Percentiles rank a stretch among this genome's conserved stretches.
These are phyloP conservation scores for Thinopyrum elongatum DNA, from an alignment of 176 grass and related monocot genomes.

Conservation along the genomic window DNA sequence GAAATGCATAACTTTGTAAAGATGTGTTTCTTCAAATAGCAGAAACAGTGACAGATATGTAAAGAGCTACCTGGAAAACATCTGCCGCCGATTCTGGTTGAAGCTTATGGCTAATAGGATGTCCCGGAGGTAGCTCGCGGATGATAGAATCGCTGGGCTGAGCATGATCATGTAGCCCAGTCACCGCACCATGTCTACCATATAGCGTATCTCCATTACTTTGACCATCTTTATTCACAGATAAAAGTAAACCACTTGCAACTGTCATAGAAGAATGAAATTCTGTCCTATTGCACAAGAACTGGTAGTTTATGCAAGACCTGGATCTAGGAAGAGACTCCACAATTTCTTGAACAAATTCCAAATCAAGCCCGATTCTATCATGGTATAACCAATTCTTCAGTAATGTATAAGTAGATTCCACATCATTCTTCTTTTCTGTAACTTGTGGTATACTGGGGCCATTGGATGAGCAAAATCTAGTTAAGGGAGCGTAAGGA, in stretches of 20 bases:
- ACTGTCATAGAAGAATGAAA: constrained; percentile 67
- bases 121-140: constrained; percentile 59
- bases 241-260: constrained; percentile 61
- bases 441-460: constrained; percentile 45
- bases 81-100: constrained; percentile 74
- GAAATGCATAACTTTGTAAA: constrained; percentile 35
- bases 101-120: constrained; percentile 70
- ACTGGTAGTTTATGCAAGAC: constrained; percentile 64
- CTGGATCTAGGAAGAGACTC: no score
- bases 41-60: constrained; percentile 22
- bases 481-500: constrained; percentile 36
- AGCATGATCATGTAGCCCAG: constrained; percentile 37
- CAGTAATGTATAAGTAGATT: constrained; percentile 51
- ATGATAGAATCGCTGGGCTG: constrained; percentile 31
- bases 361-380: constrained; percentile 79
- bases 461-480: not conserved
- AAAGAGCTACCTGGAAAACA: constrained; percentile 77
- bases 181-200: constrained; percentile 39
- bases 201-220: constrained; percentile 36
- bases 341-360: no score
- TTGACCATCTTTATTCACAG: constrained; percentile 50
- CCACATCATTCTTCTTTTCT: constrained; percentile 62
- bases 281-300: constrained; percentile 59
- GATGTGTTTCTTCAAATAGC: constrained; percentile 9
- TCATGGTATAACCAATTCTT: constrained; percentile 84